Evolutionary conservation across 73 alveolate species (phyloP), one percentile per base, ranked within the genome.

Genomic region (Breviolum minutum): DNA sequence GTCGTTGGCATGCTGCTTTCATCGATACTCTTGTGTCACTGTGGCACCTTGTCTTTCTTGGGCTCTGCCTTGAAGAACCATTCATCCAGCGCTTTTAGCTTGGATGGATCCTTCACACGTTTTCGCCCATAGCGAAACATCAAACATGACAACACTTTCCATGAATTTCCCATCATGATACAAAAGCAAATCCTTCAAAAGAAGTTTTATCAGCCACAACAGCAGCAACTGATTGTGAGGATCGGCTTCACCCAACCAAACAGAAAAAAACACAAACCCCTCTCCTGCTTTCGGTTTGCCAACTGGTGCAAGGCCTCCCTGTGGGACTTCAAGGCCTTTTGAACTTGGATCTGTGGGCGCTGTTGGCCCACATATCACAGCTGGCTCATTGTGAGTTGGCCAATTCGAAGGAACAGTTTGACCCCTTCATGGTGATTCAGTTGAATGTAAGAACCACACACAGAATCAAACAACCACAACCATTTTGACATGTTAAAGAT

Each of bases 201-300:
- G 54, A 40, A 40, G 54, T 40, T 40, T 40, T 40, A 40, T 40
- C 54, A 77, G 63, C 87, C 87, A 29, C 63, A n/a, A 77, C 22
- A 63, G 26, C 11, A 26, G 77, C n/a, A 68, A 22, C 77, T 17
- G 2, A 0, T 22, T 4, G 8, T 68, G n/a, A 14, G 24, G 4
- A 22, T 68, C 77, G n/a, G 77, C n/a, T 68, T 68, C 77, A 68
- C 2, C 17, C n/a, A 77, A 77, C 87, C 29, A 19, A 24, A 16
- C 54, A 8, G 61, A 77, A 76, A 76, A 22, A 19, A 7, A 9
- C 17, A 29, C 66, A 14, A 81, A 14, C 64, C 7, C 11, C n/a
- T 5, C 85, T 54, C 98, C 98, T 92, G 86, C 70, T 92, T 92
- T 74, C 90, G 77, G 81, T 40, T n/a, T 20, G 98, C 98, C 89